Evolutionary conservation across 176 grass and related monocot genomes (phyloP).

Genomic region (Zoysia pacifica): DNA sequence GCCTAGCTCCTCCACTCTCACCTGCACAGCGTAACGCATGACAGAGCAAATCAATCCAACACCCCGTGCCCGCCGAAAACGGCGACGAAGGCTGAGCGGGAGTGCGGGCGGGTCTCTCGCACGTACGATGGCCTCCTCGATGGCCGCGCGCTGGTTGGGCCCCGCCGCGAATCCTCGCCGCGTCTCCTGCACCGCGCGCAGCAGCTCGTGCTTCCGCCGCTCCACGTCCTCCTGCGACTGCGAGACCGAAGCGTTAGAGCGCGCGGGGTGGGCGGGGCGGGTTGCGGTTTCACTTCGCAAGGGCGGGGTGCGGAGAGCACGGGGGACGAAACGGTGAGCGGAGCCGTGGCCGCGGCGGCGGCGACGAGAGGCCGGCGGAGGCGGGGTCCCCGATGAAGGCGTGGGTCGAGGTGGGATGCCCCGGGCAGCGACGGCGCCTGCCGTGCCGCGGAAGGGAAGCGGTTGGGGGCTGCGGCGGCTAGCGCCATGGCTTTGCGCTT

Average conservation of each 20-base stretch:
- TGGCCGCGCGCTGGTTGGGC: constrained; percentile 74
- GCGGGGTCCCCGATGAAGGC: not conserved
- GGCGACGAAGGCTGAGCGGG: not conserved
- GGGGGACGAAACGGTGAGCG: constrained; percentile 23
- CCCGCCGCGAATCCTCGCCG: constrained; percentile 61
- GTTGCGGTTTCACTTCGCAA: not conserved
- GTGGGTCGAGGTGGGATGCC: constrained; percentile 3
- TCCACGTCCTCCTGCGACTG: constrained; percentile 55
- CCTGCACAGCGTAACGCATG: constrained; percentile 50
- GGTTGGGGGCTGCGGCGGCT: constrained; percentile 33
- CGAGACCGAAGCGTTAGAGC: constrained; percentile 22
- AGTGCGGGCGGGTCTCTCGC: not conserved
- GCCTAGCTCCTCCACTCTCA: constrained; percentile 73
- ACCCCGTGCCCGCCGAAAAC: not conserved
- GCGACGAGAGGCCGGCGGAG: not conserved
- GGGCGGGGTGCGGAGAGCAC: constrained; percentile 1
- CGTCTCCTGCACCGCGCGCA: constrained; percentile 78
- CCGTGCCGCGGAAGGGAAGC: constrained; percentile 2
- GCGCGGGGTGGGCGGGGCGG: not conserved
- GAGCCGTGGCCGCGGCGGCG: not conserved
- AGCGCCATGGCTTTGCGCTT: constrained; percentile 41
- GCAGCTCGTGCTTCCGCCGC: constrained; percentile 69
- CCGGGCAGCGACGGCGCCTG: not conserved
- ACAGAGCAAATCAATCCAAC: not conserved
- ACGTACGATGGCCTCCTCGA: constrained; percentile 83